phyloP scores from a whole-genome alignment of 768 basidiomycete species.

The Suillus clintonianus region DNA sequence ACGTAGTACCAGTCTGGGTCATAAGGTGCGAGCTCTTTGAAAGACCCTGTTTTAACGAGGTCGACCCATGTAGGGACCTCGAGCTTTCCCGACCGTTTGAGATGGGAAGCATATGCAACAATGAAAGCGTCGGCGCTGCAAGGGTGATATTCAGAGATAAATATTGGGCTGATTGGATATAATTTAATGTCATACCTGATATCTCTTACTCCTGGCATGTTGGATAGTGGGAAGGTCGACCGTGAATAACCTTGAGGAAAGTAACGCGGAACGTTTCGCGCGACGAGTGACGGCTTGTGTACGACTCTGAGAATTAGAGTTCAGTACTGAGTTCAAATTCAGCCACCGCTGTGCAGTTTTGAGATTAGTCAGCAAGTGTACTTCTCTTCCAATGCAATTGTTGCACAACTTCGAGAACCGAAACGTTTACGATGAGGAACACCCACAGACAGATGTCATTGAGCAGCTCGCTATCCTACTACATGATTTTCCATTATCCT shows the following conservation, averaged over 20 bases:
- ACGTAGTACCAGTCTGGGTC: conserved; percentile 99
- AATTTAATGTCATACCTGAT: conserved; percentile 53
- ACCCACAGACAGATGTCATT: neutral
- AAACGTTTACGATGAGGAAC: neutral
- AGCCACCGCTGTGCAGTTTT: conserved; percentile 44
- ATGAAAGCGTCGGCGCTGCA: conserved; percentile 92
- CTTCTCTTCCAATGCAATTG: neutral
- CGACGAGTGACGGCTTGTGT: conserved; percentile 52
- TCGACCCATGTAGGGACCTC: conserved; percentile 99
- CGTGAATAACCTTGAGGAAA: conserved; percentile 55
- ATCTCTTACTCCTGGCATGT: conserved; percentile 84
- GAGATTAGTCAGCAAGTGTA: conserved; percentile 38
- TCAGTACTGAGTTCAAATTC: conserved; percentile 35
- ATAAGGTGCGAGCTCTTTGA: conserved; percentile 98
- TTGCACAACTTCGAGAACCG: neutral
- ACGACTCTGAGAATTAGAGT: conserved; percentile 33
- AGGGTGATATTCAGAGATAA: conserved; percentile 13
- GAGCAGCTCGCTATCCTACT: neutral
- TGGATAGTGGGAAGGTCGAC: conserved; percentile 35
- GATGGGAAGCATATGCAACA: conserved; percentile 89
- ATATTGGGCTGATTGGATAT: conserved; percentile 15
- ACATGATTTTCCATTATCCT: neutral
- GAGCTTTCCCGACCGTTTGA: conserved; percentile 98
- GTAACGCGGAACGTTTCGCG: conserved; percentile 45
- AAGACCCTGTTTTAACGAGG: conserved; percentile 96